Percentiles rank a stretch among this genome's conserved stretches.
Evolutionary conservation across 1,139 yeast genomes (phyloP).

Genomic region (Saccharomyces hybrid): DNA sequence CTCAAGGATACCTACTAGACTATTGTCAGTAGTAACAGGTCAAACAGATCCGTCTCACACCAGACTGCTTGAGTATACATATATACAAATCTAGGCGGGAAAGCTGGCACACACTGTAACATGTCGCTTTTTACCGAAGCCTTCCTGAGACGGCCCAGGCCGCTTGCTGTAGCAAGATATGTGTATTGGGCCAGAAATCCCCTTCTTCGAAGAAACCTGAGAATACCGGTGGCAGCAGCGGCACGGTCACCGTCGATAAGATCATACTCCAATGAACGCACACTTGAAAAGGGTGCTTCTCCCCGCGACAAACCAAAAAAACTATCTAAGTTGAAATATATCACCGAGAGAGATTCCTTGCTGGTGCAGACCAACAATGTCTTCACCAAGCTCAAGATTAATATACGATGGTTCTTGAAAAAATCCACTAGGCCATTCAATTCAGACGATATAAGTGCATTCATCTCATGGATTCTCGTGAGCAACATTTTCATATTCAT

Average conservation of each 20-base stretch:
- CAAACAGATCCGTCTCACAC: no score
- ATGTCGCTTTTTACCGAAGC: no score
- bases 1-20: no score
- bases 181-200: background rate
- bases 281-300: background rate
- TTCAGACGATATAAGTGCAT: slow-evolving; percentile 81
- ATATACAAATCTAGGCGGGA: no score
- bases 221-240: background rate
- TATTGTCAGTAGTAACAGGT: no score
- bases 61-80: no score
- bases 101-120: no score
- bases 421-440: slow-evolving; percentile 65
- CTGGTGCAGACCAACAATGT: slow-evolving; percentile 23
- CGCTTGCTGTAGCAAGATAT: background rate
- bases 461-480: slow-evolving; percentile 83
- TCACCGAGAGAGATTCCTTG: slow-evolving; percentile 22
- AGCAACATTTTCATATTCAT: slow-evolving; percentile 75
- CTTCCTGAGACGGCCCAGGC: no score
- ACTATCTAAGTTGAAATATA: slow-evolving; percentile 10
- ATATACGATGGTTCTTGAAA: slow-evolving; percentile 65
- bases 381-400: slow-evolving; percentile 36
- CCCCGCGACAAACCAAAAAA: background rate
- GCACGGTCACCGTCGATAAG: background rate
- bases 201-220: background rate
- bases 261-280: background rate